Conservation (phyloP, 2,329 filamentous ascomycete genomes). For the Diplocarpon mali region DNA sequence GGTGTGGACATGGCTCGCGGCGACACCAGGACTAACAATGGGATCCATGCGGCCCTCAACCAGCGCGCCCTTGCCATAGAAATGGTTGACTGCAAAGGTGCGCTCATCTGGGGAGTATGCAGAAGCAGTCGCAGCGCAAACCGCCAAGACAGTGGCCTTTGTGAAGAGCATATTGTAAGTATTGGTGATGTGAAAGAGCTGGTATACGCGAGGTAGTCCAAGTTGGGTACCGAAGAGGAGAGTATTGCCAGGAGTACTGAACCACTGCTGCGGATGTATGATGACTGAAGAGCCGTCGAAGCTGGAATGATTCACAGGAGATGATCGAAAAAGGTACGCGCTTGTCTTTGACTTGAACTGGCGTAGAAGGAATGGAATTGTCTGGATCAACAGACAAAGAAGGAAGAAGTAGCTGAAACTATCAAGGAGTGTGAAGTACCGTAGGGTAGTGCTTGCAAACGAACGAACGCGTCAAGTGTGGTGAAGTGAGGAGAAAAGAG, state of each 20-base stretch:
- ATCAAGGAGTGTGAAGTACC: conserved; percentile 16
- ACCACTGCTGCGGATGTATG: conserved; percentile 8
- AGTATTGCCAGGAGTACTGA: conserved; percentile 20
- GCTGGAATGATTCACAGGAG: conserved; percentile 12
- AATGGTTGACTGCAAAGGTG: conserved; percentile 59
- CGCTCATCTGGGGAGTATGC: conserved; percentile 26
- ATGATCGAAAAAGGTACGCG: conserved; percentile 14
- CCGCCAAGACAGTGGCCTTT: conserved; percentile 13
- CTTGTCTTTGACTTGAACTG: conserved; percentile 12
- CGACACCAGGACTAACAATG: conserved; percentile 50
- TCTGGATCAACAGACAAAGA: conserved; percentile 25
- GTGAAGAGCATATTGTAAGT: conserved; percentile 21
- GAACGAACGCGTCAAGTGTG: conserved; percentile 2
- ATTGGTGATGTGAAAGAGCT: conserved; percentile 1
- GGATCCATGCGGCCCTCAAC: conserved; percentile 63
- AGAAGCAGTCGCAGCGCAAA: conserved; percentile 14
- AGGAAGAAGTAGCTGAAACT: conserved; percentile 14
- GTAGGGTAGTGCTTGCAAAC: too few relatives aligned
- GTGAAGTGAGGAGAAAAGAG: conserved; percentile 1
- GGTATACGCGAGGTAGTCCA: not conserved
- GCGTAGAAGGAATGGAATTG: conserved; percentile 18
- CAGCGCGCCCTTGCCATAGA: conserved; percentile 53
- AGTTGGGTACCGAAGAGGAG: conserved; percentile 1
- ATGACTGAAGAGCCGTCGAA: conserved; percentile 19
- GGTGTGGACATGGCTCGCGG: conserved; percentile 59